Conservation (phyloP, 306 rosid species). For the Arachis stenosperma region DNA sequence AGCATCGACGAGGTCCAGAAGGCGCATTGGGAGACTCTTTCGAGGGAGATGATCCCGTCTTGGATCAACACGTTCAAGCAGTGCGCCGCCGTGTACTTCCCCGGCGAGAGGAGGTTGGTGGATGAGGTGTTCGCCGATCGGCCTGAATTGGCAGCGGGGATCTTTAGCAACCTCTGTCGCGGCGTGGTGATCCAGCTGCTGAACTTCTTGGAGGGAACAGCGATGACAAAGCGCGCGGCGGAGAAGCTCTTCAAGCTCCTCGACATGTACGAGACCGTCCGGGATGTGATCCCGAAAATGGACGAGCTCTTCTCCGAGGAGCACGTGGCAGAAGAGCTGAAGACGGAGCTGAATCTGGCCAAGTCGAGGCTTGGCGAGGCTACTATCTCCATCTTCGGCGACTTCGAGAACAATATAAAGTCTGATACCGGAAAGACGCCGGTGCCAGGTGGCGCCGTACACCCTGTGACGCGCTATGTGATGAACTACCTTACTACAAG, state of each 20-base stretch:
- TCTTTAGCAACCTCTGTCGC: constrained; percentile 53
- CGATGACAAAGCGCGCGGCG: constrained; percentile 60
- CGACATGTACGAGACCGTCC: constrained; percentile 65
- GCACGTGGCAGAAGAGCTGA: constrained; percentile 39
- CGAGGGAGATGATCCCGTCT: constrained; percentile 55
- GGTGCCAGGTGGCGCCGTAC: constrained; percentile 58
- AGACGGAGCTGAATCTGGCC: constrained; percentile 43
- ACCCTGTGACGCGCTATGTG: constrained; percentile 54
- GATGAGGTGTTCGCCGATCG: constrained; percentile 42
- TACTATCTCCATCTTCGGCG: constrained; percentile 42
- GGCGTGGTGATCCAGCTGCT: constrained; percentile 54
- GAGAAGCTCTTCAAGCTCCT: constrained; percentile 71
- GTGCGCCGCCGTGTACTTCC: constrained; percentile 41
- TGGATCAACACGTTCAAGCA: constrained; percentile 56
- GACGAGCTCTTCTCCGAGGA: constrained; percentile 45
- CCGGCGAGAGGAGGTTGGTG: constrained; percentile 50
- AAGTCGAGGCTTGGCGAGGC: constrained; percentile 55
- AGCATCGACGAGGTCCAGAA: constrained; percentile 70
- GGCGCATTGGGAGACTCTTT: constrained; percentile 58
- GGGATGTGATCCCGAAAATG: constrained; percentile 43
- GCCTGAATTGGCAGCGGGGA: constrained; percentile 8
- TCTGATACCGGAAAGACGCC: constrained; percentile 40
- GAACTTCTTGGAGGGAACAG: constrained; percentile 60
- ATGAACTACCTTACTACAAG: constrained; percentile 53
- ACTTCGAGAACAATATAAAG: constrained; percentile 48